Evolutionary conservation across 2,329 filamentous ascomycete genomes (phyloP), one percentile per base, ranked within the genome.

Genomic region (Didymella arachidicola): DNA sequence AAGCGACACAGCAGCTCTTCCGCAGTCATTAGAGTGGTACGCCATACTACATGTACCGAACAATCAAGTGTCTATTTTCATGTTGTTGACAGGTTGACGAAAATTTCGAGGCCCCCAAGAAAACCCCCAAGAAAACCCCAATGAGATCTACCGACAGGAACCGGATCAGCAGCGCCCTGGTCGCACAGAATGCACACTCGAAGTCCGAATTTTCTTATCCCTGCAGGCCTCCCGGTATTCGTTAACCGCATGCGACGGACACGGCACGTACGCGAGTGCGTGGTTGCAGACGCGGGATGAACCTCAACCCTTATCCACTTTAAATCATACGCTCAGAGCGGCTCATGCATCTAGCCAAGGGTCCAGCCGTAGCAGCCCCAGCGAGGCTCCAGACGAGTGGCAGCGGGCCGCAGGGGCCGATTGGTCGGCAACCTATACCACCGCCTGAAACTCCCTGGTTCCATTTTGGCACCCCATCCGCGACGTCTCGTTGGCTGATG

Each of bases 401-500:
- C 45, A 45, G 60, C 61, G 61, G 59, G 27, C 57, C 64, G 64
- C 46, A 19, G 14, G 12, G 53, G 22, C 57, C 58, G 50, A 63
- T 61, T 46, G 38, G 38, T 41, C 26, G 22, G 25, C 36, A 32
- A 14, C 22, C 29, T 32, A 25, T 34, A 14, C 29, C n/a, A 4
- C 41, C 30, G 41, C 44, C 39, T 47, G 18, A 16, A 29, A 10
- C 19, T 43, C 41, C 39, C 39, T 53, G 19, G 29, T 14, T 25
- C 18, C 36, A 30, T 48, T 32, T 38, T 30, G 47, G 39, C 27
- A 46, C 36, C 34, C n/a, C 14, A 39, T 64, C 59, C 57, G 57
- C 26, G 18, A 48, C 29, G 29, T 64, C 43, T 61, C 45, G 57
- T 60, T 65, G 57, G 59, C 38, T 14, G 19, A 36, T 7, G 32